Conservation (phyloP, 257 asterid species). For the Petunia axillaris region DNA sequence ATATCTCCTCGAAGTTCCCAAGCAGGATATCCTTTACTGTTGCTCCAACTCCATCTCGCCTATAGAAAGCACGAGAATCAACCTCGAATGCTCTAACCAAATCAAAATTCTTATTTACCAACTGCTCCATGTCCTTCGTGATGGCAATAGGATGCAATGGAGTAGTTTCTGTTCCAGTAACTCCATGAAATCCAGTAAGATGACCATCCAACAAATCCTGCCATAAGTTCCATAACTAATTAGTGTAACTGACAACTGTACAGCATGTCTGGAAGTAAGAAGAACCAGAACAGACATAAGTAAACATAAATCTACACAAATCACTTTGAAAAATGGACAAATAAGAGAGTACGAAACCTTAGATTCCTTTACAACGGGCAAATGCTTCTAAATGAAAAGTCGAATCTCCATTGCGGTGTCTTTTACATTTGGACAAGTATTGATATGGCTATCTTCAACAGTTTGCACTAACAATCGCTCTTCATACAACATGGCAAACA, state of each 20-base stretch:
- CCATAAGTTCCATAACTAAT: conserved; percentile 29
- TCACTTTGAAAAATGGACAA: conserved; percentile 5
- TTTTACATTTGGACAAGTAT: conserved; percentile 61
- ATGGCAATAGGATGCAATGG: conserved; percentile 71
- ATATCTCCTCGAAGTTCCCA: conserved; percentile 57
- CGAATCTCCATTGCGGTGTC: conserved; percentile 51
- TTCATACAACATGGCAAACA: conserved; percentile 63
- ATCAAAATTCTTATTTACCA: conserved; percentile 58
- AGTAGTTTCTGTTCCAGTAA: conserved; percentile 34
- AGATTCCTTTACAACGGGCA: conserved; percentile 62
- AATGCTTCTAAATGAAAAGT: conserved; percentile 47
- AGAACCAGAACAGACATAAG: background rate
- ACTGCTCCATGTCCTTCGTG: conserved; percentile 71
- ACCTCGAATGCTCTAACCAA: conserved; percentile 52
- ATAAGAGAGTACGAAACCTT: conserved; percentile 53
- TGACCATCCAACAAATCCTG: conserved; percentile 69
- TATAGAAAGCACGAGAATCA: conserved; percentile 44
- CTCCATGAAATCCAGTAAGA: conserved; percentile 67
- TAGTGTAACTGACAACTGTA: conserved; percentile 4
- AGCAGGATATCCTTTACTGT: conserved; percentile 53
- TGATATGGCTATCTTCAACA: conserved; percentile 61
- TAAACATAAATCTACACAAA: background rate
- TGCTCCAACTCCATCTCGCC: conserved; percentile 44
- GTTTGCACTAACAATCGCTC: conserved; percentile 62
- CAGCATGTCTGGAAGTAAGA: background rate